A percentile compares a stretch with the other conserved stretches of the same genome.
Conservation (phyloP, 2,329 filamentous ascomycete species). For the Metarhizium guizhouense region DNA sequence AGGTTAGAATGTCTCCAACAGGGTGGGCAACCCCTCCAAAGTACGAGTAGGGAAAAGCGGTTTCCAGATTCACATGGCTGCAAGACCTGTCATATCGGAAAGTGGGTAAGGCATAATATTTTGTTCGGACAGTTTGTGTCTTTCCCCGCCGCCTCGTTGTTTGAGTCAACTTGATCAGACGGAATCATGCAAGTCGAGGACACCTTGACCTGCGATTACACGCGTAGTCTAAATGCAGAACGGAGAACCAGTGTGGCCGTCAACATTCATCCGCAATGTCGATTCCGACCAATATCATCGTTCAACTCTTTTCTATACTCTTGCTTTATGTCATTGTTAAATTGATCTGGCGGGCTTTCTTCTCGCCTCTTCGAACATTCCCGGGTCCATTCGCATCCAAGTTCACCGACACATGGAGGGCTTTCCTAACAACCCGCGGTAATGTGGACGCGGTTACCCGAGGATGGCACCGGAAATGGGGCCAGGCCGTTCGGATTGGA, state of each 20-base stretch:
- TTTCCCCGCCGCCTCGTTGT: too few species aligned
- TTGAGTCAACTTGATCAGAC: too few species aligned
- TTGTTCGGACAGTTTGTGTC: too few species aligned
- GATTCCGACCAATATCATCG: not conserved
- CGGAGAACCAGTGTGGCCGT: not conserved
- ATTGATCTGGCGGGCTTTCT: slow-evolving; percentile 1
- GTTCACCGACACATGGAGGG: slow-evolving; percentile 9
- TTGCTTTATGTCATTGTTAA: not conserved
- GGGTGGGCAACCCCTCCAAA: too few species aligned
- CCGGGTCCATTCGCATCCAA: slow-evolving; percentile 8
- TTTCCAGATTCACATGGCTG: too few species aligned
- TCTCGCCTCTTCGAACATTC: slow-evolving; percentile 9
- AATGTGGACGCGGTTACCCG: slow-evolving; percentile 5
- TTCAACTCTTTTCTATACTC: slow-evolving; percentile 1
- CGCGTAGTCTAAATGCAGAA: not conserved
- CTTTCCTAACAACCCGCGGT: slow-evolving; percentile 6
- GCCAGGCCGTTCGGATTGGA: slow-evolving; percentile 10
- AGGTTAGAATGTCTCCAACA: too few species aligned
- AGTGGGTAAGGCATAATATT: too few species aligned
- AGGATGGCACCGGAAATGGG: slow-evolving; percentile 10
- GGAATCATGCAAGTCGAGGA: not conserved
- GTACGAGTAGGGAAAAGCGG: too few species aligned
- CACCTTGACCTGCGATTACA: not conserved
- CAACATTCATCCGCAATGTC: not conserved
- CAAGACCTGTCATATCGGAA: too few species aligned